These are phyloP conservation scores for Aspergillus fumigatiaffinis DNA, from an alignment of 2,329 filamentous ascomycete species.

Conservation along the genomic window DNA sequence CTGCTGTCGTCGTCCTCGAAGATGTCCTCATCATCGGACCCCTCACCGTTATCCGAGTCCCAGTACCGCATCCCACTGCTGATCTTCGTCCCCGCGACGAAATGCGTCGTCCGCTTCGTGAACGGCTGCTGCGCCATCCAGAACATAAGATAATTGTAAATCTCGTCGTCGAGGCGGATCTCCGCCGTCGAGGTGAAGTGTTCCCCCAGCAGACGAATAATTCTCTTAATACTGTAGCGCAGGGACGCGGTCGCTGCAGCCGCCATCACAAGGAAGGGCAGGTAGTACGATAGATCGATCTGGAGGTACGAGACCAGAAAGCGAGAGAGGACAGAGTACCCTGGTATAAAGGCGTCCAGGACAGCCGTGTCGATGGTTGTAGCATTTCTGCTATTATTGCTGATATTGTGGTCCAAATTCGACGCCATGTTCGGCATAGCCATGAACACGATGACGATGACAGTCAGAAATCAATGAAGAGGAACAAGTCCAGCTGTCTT, in stretches of 20 bases:
- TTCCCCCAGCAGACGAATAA: conserved; percentile 47
- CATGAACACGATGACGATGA: neutral
- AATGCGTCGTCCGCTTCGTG: conserved; percentile 55
- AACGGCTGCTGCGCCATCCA: conserved; percentile 65
- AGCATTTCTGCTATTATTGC: conserved; percentile 15
- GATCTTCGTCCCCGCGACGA: conserved; percentile 62
- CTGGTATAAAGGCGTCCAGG: conserved; percentile 63
- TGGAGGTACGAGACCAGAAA: conserved; percentile 55
- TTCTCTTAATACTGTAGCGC: conserved; percentile 49
- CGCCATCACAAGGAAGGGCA: conserved; percentile 54
- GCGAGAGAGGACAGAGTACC: conserved; percentile 57
- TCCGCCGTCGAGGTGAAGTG: conserved; percentile 64
- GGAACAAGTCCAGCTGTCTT: neutral
- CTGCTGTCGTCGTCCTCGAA: conserved; percentile 18
- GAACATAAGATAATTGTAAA: conserved; percentile 68
- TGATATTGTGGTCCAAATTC: conserved; percentile 7
- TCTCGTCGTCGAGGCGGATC: conserved; percentile 66
- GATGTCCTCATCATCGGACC: conserved; percentile 19
- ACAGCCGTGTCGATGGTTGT: conserved; percentile 22
- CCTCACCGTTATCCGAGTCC: conserved; percentile 22
- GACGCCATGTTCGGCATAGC: neutral
- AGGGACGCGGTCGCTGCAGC: conserved; percentile 50
- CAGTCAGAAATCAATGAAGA: neutral
- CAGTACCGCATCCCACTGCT: conserved; percentile 34
- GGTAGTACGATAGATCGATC: conserved; percentile 60